Base-by-base conservation (phyloP, 2,329 filamentous ascomycete genomes). In the Fusarium napiforme region DNA sequence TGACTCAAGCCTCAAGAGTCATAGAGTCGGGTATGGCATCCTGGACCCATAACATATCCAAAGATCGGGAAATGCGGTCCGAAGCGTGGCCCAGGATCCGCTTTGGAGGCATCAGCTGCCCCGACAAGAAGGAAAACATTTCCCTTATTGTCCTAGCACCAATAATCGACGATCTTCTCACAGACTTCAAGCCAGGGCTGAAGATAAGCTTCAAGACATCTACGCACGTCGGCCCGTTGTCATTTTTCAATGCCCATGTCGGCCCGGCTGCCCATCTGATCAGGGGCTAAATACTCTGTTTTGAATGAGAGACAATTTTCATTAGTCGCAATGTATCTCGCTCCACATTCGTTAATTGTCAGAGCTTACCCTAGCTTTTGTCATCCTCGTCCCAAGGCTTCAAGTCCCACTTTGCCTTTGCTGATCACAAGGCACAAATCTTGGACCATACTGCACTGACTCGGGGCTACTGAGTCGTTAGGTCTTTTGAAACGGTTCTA, bases 11-110 rank as follows among this genome's bases (percentile, higher is more conserved):
- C 18, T 30, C 8, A 3, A 30, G 3, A 6, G 26, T 12, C 19
- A 4, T 11, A 3, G 7, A 28, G 26, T 18, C 5, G 10, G 19
- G 6, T 7, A 5, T 30, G 14, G 26, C 28, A 30, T 30, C 26
- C 7, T n/a, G 7, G 45, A 30, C 19, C 8, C 3, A 2, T 11
- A 21, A 19, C 9, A 21, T 19, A 28, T 5, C 45, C 12, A 30
- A 16, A 7, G 4, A 28, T 28, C 9, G 9, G 45, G 1, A 10
- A 15, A 7, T 0, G 26, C 9, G 19, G 26, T 21, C 9, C 9
- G 19, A 47, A 15, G 14, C 26, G 4, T 30, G 14, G 14, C 26
- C 45, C 3, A n/a, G 19, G 28, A 21, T n/a, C 26, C 19, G 26
- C 45, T 30, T 30, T 47, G 14, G 14, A 16, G 4, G 7, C 9